Conservation (phyloP, 768 basidiomycete genomes). For the Leccinum boreale region DNA sequence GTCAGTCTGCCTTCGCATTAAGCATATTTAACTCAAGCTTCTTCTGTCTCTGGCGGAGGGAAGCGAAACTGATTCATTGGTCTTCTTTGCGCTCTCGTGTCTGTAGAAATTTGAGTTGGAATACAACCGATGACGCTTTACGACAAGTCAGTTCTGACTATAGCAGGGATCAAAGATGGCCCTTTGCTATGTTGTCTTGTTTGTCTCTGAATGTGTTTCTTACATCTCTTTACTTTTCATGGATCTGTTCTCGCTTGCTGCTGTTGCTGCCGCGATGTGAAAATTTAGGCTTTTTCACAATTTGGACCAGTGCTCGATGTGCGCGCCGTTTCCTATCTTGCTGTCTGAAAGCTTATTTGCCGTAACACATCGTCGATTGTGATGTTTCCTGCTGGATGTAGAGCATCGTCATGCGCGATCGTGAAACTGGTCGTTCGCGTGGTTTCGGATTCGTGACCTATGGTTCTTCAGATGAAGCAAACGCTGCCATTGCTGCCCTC, state of each 20-base stretch:
- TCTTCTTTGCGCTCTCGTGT: slow-evolving; percentile 40
- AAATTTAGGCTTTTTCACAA: slow-evolving; percentile 71
- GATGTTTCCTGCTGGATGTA: slow-evolving; percentile 41
- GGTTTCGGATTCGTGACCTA: slow-evolving; percentile 97
- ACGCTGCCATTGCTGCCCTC: slow-evolving; percentile 68
- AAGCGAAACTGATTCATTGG: slow-evolving; percentile 53
- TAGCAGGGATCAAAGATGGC: slow-evolving; percentile 24
- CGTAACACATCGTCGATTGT: slow-evolving; percentile 8
- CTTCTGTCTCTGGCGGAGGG: slow-evolving; percentile 41
- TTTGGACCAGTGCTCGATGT: slow-evolving; percentile 91
- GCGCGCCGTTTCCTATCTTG: slow-evolving; percentile 48
- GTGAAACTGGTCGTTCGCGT: slow-evolving; percentile 94
- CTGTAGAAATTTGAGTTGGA: slow-evolving; percentile 92
- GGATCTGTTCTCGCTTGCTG: slow-evolving; percentile 17
- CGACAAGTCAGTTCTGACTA: slow-evolving; percentile 75
- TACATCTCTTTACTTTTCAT: slow-evolving; percentile 29
- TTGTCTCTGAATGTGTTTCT: slow-evolving; percentile 31
- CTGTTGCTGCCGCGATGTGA: slow-evolving; percentile 16
- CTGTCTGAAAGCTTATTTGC: slow-evolving; percentile 20
- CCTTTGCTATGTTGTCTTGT: slow-evolving; percentile 47
- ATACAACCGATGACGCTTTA: slow-evolving; percentile 90
- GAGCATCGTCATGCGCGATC: slow-evolving; percentile 98
- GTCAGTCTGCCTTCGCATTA: slow-evolving; percentile 72
- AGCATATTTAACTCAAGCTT: slow-evolving; percentile 43
- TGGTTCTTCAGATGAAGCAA: slow-evolving; percentile 58